phyloP scores from a whole-genome alignment of 2,329 filamentous ascomycete species.

The Alternaria infectoria region DNA sequence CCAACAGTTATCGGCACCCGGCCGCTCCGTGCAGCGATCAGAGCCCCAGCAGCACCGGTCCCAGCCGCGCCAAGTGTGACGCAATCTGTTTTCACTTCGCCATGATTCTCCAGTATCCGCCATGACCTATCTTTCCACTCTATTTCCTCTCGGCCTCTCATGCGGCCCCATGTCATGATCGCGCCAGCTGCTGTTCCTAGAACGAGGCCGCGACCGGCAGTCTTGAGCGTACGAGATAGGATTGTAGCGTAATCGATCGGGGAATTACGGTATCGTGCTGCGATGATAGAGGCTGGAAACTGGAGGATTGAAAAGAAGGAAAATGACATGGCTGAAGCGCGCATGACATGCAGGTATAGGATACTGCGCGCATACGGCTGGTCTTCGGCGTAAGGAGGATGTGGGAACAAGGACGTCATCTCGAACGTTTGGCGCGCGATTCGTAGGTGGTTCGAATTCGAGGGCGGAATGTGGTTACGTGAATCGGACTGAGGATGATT shows the following conservation, averaged over 20 bases:
- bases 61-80: constrained; percentile 58
- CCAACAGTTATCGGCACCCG: constrained; percentile 34
- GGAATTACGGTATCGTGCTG: constrained; percentile 27
- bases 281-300: constrained; percentile 37
- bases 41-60: constrained; percentile 41
- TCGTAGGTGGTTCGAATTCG: background rate
- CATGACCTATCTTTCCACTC: constrained; percentile 71
- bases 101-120: constrained; percentile 63
- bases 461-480: too few species aligned
- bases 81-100: constrained; percentile 64
- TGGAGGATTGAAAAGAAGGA: constrained; percentile 55
- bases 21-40: constrained; percentile 39
- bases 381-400: constrained; percentile 67
- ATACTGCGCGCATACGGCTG: constrained; percentile 63
- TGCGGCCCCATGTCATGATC: constrained; percentile 55
- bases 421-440: background rate
- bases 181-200: constrained; percentile 55
- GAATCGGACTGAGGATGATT: too few species aligned
- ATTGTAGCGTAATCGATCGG: constrained; percentile 34
- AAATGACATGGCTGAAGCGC: constrained; percentile 62
- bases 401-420: constrained; percentile 64
- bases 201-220: constrained; percentile 55
- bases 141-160: constrained; percentile 64
- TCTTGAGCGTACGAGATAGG: constrained; percentile 50
- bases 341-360: constrained; percentile 65